These are phyloP conservation scores for Pseudopithomyces maydicus DNA, from an alignment of 2,329 filamentous ascomycete genomes.

Conservation along the genomic window DNA sequence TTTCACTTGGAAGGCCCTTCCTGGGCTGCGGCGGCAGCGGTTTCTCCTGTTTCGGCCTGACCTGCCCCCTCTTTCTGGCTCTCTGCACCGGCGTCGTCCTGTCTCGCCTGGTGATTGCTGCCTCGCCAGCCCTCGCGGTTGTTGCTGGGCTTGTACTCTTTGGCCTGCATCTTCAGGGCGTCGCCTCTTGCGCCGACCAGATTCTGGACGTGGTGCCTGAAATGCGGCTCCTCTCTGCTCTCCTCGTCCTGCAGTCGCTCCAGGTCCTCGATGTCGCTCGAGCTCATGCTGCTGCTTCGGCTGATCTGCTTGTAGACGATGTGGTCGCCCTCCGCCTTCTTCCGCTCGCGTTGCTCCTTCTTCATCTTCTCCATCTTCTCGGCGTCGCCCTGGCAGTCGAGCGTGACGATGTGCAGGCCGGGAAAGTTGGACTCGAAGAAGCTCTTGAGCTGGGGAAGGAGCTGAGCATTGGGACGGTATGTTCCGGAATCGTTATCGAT, in stretches of 20 bases:
- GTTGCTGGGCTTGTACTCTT: slow-evolving; percentile 26
- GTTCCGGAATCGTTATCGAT: slow-evolving; percentile 97
- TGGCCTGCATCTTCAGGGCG: slow-evolving; percentile 31
- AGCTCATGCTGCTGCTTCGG: slow-evolving; percentile 54
- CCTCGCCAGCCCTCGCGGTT: slow-evolving; percentile 33
- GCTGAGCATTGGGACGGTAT: slow-evolving; percentile 81
- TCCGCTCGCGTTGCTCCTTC: slow-evolving; percentile 72
- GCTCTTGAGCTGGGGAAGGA: slow-evolving; percentile 71
- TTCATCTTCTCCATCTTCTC: slow-evolving; percentile 77
- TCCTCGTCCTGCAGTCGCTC: slow-evolving; percentile 44
- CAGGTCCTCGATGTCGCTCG: slow-evolving; percentile 63
- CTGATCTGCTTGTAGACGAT: slow-evolving; percentile 61
- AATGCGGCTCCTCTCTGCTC: slow-evolving; percentile 25
- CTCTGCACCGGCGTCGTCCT: slow-evolving; percentile 21
- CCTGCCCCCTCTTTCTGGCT: slow-evolving; percentile 8
- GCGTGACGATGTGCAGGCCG: slow-evolving; percentile 72
- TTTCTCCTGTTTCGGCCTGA: slow-evolving; percentile 1
- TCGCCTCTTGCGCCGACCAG: slow-evolving; percentile 29
- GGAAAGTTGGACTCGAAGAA: slow-evolving; percentile 78
- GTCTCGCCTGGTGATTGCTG: slow-evolving; percentile 15
- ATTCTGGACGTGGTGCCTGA: slow-evolving; percentile 35
- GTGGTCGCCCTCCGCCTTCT: slow-evolving; percentile 65
- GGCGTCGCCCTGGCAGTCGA: slow-evolving; percentile 75
- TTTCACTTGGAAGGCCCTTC: neutral
- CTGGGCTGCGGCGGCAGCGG: slow-evolving; percentile 1